Evolutionary conservation across 345 rosid species (phyloP), one percentile per base, ranked within the genome.

Genomic region (Linum trigynum): DNA sequence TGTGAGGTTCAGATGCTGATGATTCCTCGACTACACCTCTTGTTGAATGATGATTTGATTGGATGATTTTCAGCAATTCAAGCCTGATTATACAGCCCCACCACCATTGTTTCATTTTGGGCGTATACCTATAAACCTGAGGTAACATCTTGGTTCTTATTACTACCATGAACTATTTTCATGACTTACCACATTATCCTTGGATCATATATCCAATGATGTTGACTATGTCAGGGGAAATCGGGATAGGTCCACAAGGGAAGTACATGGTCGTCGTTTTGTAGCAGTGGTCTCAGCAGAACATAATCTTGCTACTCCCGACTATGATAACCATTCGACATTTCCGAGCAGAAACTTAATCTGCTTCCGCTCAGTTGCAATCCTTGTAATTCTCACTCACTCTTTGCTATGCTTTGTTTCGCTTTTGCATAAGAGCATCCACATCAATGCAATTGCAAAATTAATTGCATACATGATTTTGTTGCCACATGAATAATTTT

Each of bases 31-130:
- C 32, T 23, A 23, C 32, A 23, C 32, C 32, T 23, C 32, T 23
- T 23, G 32, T 23, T 23, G 32, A 23, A 23, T 23, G 32, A 23
- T 23, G 55, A 39, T 23, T 57, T 14, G 57, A 55, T 61, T 65
- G 48, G 40, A 61, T 60, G 50, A 57, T 42, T 76, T 77, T 73
- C 88, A 91, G 96, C 88, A 74, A 66, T 92, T 83, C 70, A 82
- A 76, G 81, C 96, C 96, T 42, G 96, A 83, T 37, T 92, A 92
- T 69, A 89, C 95, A 7, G 89, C 95, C 3, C 96, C 96, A 1
- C 78, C 96, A 8, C 95, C 95, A 1, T 67, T 84, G 76, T 79
- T 87, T 72, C 96, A 83, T 57, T 65, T 89, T 48, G 85, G 88
- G 55, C 84, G 79, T 38, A 77, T 89, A 75, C 98, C 98, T 57